A percentile compares a stretch with the other conserved stretches of the same genome.
Evolutionary conservation across 164 flowering plant genomes (phyloP).

Genomic region (Santalum album): DNA sequence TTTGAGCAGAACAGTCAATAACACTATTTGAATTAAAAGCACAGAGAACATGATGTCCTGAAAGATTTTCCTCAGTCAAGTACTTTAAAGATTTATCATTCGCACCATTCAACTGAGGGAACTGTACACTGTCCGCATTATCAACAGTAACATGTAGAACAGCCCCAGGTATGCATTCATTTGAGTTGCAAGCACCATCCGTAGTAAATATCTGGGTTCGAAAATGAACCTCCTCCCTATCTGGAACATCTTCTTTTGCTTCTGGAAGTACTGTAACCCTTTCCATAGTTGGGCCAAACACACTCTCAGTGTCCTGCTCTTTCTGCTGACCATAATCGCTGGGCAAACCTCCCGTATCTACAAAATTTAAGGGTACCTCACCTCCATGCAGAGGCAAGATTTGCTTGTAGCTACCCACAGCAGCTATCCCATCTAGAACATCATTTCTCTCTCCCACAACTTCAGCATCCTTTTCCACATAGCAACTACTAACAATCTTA

Average conservation of each 20-base stretch:
- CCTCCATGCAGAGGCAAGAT: background rate
- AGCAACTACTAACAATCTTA: background rate
- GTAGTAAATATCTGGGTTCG: slow-evolving; percentile 1
- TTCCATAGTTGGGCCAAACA: background rate
- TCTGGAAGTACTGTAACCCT: slow-evolving; percentile 6
- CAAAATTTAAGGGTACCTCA: slow-evolving; percentile 7
- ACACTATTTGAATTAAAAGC: slow-evolving; percentile 15
- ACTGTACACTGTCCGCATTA: slow-evolving; percentile 11
- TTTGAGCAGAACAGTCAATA: slow-evolving; percentile 12
- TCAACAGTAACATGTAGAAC: slow-evolving; percentile 10
- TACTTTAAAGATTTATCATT: slow-evolving; percentile 10
- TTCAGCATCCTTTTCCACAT: background rate
- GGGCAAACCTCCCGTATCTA: slow-evolving; percentile 1
- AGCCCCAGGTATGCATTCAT: slow-evolving; percentile 6
- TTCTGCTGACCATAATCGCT: slow-evolving; percentile 1
- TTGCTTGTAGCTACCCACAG: background rate
- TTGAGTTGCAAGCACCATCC: slow-evolving; percentile 14
- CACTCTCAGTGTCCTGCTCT: slow-evolving; percentile 8
- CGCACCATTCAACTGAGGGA: slow-evolving; percentile 10
- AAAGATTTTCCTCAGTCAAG: slow-evolving; percentile 11
- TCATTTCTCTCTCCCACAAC: slow-evolving; percentile 1
- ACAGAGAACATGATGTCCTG: slow-evolving; percentile 12
- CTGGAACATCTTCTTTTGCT: slow-evolving; percentile 13
- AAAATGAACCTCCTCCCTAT: slow-evolving; percentile 3
- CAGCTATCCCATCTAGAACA: background rate